A percentile compares a stretch with the other conserved stretches of the same genome.
phyloP scores from a whole-genome alignment of 2,329 filamentous ascomycete species.

The Ceratocystis cubensis region DNA sequence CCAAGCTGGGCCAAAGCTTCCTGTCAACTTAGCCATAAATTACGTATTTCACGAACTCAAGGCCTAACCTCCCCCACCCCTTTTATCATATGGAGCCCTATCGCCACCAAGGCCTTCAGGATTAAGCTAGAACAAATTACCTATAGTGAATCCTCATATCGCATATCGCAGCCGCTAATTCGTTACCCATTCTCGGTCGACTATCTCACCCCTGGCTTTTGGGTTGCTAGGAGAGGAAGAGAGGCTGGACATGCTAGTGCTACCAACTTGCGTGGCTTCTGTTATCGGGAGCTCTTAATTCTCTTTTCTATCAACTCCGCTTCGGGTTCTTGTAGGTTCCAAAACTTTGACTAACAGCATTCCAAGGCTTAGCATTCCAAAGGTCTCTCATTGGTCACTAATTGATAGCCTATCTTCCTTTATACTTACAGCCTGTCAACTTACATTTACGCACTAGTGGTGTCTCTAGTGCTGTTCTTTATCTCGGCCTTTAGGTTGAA shows the following conservation, averaged over 20 bases:
- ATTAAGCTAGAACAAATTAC: background rate
- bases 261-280: background rate
- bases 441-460: background rate
- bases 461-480: background rate
- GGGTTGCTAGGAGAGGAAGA: background rate
- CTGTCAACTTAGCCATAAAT: background rate
- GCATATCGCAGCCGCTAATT: background rate
- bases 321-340: background rate
- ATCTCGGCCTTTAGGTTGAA: background rate
- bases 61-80: background rate
- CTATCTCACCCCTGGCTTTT: background rate
- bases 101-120: background rate
- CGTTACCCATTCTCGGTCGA: background rate
- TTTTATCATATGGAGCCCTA: background rate
- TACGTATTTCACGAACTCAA: background rate
- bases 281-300: background rate
- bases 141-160: background rate
- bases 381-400: background rate
- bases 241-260: background rate
- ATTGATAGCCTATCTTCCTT: background rate
- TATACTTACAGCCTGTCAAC: background rate
- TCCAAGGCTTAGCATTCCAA: background rate
- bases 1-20: background rate
- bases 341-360: constrained; percentile 1
- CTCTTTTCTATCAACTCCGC: background rate